Evolutionary conservation across 2,329 filamentous ascomycete species (phyloP).

Genomic region (Exutisphaerella laricina): DNA sequence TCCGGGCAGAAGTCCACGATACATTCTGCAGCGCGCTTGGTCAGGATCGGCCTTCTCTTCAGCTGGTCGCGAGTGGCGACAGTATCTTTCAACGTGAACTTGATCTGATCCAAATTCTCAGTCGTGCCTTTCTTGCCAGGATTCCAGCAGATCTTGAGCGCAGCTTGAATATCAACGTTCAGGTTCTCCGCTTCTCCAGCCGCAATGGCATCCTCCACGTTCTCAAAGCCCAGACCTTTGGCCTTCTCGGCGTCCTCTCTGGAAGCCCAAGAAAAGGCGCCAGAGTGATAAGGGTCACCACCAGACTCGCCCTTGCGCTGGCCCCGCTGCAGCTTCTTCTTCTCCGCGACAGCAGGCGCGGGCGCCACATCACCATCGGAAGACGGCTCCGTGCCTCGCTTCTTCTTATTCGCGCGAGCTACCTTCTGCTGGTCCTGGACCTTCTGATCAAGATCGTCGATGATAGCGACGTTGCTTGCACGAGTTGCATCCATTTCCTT

Average conservation of each 20-base stretch:
- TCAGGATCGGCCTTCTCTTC: constrained; percentile 24
- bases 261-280: constrained; percentile 28
- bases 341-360: constrained; percentile 1
- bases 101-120: constrained; percentile 28
- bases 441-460: constrained; percentile 25
- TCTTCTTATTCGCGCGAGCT: constrained; percentile 21
- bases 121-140: constrained; percentile 32
- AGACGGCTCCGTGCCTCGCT: constrained; percentile 8
- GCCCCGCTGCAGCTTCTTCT: constrained; percentile 20
- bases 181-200: constrained; percentile 25
- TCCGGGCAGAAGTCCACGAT: constrained; percentile 36
- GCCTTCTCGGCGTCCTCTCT: constrained; percentile 14
- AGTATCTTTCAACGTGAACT: constrained; percentile 31
- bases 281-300: constrained; percentile 29
- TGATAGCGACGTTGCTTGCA: constrained; percentile 22
- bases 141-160: constrained; percentile 31
- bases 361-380: constrained; percentile 13
- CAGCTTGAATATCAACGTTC: constrained; percentile 20
- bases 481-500: constrained; percentile 25
- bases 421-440: constrained; percentile 26
- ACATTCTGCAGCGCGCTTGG: constrained; percentile 29
- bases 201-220: constrained; percentile 27
- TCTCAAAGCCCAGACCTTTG: constrained; percentile 13
- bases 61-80: constrained; percentile 32
- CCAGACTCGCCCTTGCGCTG: constrained; percentile 18